Evolutionary conservation across 306 rosid genomes (phyloP).

Genomic region (Albizia julibrissin): DNA sequence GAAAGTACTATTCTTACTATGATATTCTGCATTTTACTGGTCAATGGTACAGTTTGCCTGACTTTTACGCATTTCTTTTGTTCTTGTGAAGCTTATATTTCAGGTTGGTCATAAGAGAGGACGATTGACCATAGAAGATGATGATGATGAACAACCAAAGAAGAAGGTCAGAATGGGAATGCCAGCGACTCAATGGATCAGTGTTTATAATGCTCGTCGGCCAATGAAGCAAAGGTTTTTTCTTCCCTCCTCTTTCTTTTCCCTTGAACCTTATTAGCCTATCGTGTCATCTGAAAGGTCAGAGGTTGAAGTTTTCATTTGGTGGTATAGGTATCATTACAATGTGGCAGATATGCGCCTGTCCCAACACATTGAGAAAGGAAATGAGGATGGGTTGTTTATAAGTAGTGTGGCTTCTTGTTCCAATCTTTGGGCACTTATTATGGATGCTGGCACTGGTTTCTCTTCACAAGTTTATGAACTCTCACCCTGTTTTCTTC

Average conservation of each 20-base stretch:
- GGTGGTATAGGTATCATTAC: slow-evolving; percentile 63
- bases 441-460: slow-evolving; percentile 86
- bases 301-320: background rate
- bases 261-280: background rate
- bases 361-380: slow-evolving; percentile 68
- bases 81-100: slow-evolving; percentile 39
- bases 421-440: slow-evolving; percentile 70
- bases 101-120: slow-evolving; percentile 67
- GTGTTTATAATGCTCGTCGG: slow-evolving; percentile 66
- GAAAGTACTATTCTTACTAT: slow-evolving; percentile 44
- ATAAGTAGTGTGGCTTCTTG: slow-evolving; percentile 64
- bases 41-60: background rate
- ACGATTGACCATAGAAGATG: slow-evolving; percentile 56
- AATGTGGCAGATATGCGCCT: slow-evolving; percentile 74
- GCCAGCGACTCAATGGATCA: slow-evolving; percentile 79
- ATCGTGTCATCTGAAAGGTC: background rate
- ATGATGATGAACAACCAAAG: slow-evolving; percentile 70
- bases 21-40: background rate
- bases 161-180: slow-evolving; percentile 72
- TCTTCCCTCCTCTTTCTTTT: background rate
- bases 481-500: slow-evolving; percentile 65
- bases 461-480: slow-evolving; percentile 66
- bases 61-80: background rate
- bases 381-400: slow-evolving; percentile 62
- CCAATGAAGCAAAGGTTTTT: slow-evolving; percentile 80